A percentile compares a stretch with the other conserved stretches of the same genome.
phyloP scores from a whole-genome alignment of 139 green algal genomes.

The Tetradesmus obliquus region DNA sequence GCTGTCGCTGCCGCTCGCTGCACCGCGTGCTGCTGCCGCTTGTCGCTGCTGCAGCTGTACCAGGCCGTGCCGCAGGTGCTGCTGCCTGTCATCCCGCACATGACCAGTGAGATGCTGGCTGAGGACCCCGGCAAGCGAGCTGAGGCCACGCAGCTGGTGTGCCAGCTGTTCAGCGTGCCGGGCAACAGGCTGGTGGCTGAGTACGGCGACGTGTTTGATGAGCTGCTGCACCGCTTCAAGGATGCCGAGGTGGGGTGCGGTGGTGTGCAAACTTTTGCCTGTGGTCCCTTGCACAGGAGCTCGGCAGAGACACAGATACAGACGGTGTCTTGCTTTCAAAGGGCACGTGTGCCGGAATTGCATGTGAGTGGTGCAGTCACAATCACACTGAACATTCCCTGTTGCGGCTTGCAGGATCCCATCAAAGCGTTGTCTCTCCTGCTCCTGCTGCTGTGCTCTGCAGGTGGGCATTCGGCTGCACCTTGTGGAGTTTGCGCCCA shows the following conservation, averaged over 20 bases:
- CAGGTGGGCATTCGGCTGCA: slow-evolving; percentile 44
- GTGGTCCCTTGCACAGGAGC: background rate
- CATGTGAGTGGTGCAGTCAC: background rate
- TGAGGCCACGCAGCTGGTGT: slow-evolving; percentile 33
- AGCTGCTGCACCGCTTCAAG: slow-evolving; percentile 18
- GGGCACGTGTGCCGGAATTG: background rate
- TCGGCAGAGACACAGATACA: background rate
- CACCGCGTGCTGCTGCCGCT: background rate
- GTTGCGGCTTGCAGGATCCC: background rate
- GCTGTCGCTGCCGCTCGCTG: background rate
- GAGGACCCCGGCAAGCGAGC: slow-evolving; percentile 3
- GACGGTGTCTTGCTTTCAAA: background rate
- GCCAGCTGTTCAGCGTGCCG: slow-evolving; percentile 39
- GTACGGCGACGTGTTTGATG: slow-evolving; percentile 32
- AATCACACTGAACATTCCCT: background rate
- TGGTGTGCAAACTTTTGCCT: background rate
- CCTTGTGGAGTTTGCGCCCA: slow-evolving; percentile 51
- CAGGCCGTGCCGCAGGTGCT: slow-evolving; percentile 70
- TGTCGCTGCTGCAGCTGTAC: slow-evolving; percentile 63
- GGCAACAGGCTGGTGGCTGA: slow-evolving; percentile 37
- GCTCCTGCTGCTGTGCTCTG: background rate
- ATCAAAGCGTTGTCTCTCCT: background rate
- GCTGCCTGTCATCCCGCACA: slow-evolving; percentile 76
- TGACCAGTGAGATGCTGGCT: slow-evolving; percentile 67
- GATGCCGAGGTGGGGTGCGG: slow-evolving; percentile 23